Evolutionary conservation across 2,329 filamentous ascomycete genomes (phyloP).

Genomic region (Thelonectria discophora): DNA sequence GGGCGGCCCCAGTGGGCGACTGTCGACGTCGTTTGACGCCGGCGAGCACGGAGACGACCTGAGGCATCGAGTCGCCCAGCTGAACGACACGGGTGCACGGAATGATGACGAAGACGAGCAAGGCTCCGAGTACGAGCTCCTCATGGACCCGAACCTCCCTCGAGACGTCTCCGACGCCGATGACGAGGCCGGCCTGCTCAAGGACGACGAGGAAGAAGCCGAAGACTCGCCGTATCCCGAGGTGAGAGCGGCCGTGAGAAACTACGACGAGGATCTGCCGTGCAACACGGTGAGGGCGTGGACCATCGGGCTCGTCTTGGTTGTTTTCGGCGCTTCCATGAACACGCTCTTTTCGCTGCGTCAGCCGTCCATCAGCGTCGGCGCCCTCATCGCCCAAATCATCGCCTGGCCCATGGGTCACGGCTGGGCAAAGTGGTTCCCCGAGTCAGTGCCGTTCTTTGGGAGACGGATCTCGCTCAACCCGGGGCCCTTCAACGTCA

Average conservation of each 20-base stretch:
- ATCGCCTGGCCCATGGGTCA: slow-evolving; percentile 71
- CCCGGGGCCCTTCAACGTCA: slow-evolving; percentile 74
- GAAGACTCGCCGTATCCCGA: slow-evolving; percentile 70
- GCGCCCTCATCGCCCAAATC: slow-evolving; percentile 69
- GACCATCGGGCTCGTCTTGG: slow-evolving; percentile 67
- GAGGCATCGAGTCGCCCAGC: slow-evolving; percentile 50
- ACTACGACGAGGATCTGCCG: slow-evolving; percentile 71
- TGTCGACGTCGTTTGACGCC: slow-evolving; percentile 42
- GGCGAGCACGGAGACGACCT: slow-evolving; percentile 38
- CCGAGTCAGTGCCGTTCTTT: slow-evolving; percentile 59
- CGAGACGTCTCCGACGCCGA: slow-evolving; percentile 45
- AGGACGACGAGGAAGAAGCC: slow-evolving; percentile 48
- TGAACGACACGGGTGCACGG: slow-evolving; percentile 51
- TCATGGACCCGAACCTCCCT: slow-evolving; percentile 63
- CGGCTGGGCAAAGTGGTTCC: slow-evolving; percentile 66
- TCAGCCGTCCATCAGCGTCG: slow-evolving; percentile 68
- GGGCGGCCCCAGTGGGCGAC: slow-evolving; percentile 37
- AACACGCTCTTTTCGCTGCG: slow-evolving; percentile 72
- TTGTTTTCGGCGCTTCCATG: slow-evolving; percentile 65
- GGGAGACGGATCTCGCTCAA: slow-evolving; percentile 68
- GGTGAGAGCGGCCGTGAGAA: slow-evolving; percentile 70
- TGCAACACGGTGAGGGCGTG: slow-evolving; percentile 73
- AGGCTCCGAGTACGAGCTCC: slow-evolving; percentile 62
- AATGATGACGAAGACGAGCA: slow-evolving; percentile 56
- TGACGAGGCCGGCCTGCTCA: slow-evolving; percentile 40